Evolutionary conservation across 257 asterid species (phyloP).

Genomic region (Solanum tacnaense): DNA sequence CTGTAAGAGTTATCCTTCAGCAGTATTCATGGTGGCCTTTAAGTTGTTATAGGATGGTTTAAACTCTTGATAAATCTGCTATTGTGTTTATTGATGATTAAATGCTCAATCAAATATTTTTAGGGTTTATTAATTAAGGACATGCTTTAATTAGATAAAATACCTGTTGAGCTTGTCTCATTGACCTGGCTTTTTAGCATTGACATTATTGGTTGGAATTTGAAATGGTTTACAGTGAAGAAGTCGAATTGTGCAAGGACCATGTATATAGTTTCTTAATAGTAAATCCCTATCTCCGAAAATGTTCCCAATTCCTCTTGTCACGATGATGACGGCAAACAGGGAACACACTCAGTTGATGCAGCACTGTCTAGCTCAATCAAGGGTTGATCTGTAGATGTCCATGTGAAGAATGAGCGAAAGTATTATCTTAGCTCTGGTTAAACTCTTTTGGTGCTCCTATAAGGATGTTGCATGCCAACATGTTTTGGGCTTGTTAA

Average conservation of each 20-base stretch:
- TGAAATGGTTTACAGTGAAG: background rate
- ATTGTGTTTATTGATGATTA: background rate
- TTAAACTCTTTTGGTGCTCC: background rate
- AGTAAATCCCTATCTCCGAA: background rate
- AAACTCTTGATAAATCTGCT: background rate
- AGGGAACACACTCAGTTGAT: background rate
- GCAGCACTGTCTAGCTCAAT: background rate
- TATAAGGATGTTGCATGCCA: background rate
- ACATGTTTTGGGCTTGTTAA: background rate
- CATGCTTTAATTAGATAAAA: background rate
- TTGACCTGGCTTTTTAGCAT: background rate
- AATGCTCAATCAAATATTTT: background rate
- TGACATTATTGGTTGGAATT: background rate
- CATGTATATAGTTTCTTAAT: background rate
- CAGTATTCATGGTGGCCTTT: background rate
- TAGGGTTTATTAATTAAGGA: background rate
- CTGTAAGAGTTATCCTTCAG: constrained; percentile 33
- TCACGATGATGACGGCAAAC: background rate
- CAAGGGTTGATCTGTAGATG: background rate
- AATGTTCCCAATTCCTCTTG: background rate
- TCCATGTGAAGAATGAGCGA: background rate
- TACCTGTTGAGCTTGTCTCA: background rate
- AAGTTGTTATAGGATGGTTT: background rate
- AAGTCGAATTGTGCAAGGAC: background rate
- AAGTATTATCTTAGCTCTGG: background rate